Percentiles rank a stretch among this genome's conserved stretches.
phyloP scores from a whole-genome alignment of 371 early-diverging fungal species.

The Aphelidium insulamus region DNA sequence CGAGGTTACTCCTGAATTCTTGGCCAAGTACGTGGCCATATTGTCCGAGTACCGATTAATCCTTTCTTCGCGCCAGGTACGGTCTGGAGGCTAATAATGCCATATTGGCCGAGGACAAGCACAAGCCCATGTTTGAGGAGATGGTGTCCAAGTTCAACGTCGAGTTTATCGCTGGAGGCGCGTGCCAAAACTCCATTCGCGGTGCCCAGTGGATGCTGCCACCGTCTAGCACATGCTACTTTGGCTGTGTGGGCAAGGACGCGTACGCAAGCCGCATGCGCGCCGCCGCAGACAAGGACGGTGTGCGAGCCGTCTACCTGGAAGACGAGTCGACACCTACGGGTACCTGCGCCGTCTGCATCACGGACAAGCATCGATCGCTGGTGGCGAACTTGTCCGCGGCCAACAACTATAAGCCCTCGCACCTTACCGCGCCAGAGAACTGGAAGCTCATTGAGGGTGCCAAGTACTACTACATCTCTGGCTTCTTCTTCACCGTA shows the following conservation, averaged over 20 bases:
- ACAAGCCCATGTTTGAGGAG: slow-evolving; percentile 57
- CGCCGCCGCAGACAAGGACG: slow-evolving; percentile 56
- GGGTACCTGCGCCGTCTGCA: slow-evolving; percentile 80
- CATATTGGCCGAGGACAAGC: slow-evolving; percentile 72
- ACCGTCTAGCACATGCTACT: slow-evolving; percentile 57
- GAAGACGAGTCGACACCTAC: slow-evolving; percentile 44
- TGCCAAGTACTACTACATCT: slow-evolving; percentile 71
- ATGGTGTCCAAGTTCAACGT: slow-evolving; percentile 42
- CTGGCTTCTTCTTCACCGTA: slow-evolving; percentile 79
- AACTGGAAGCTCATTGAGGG: slow-evolving; percentile 69
- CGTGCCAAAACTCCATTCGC: slow-evolving; percentile 83
- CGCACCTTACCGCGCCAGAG: slow-evolving; percentile 43
- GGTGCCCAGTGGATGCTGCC: slow-evolving; percentile 76
- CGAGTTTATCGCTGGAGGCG: slow-evolving; percentile 82
- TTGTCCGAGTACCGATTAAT: too few species aligned
- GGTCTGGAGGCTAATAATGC: slow-evolving; percentile 78
- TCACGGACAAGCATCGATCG: slow-evolving; percentile 71
- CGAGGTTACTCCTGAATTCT: slow-evolving; percentile 37
- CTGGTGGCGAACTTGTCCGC: slow-evolving; percentile 81
- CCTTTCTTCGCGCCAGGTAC: slow-evolving; percentile 18
- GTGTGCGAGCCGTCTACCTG: slow-evolving; percentile 64
- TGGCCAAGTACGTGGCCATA: slow-evolving; percentile 56
- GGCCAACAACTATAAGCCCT: slow-evolving; percentile 62
- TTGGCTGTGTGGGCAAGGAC: slow-evolving; percentile 79
- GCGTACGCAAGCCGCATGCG: slow-evolving; percentile 42